A percentile compares a stretch with the other conserved stretches of the same genome.
These are phyloP conservation scores for Castanopsis chinensis DNA, from an alignment of 306 rosid species.

Conservation along the genomic window DNA sequence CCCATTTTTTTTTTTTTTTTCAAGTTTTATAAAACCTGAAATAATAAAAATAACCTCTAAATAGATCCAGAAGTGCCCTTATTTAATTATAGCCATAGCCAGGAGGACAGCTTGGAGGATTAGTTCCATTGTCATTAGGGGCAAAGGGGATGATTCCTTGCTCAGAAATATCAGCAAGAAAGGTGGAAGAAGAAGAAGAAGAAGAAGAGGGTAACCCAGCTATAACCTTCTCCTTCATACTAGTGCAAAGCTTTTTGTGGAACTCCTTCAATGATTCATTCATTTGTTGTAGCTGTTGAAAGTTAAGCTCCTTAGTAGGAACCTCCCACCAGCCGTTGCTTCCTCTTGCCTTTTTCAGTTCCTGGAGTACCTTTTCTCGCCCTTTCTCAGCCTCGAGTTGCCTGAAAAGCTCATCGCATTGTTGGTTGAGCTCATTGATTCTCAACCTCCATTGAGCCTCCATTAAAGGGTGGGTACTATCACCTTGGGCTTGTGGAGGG, in stretches of 20 bases:
- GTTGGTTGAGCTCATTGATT: slow-evolving; percentile 20
- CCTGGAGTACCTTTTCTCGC: slow-evolving; percentile 4
- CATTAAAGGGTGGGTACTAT: background rate
- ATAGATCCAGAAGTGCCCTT: background rate
- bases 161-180: background rate
- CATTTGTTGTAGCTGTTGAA: slow-evolving; percentile 7
- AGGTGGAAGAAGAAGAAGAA: background rate
- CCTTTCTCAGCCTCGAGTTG: slow-evolving; percentile 17
- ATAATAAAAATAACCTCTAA: background rate
- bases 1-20: too few relatives aligned
- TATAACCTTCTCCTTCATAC: slow-evolving; percentile 4
- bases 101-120: background rate
- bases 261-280: background rate
- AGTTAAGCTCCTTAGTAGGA: slow-evolving; percentile 13
- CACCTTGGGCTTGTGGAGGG: background rate
- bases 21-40: too few relatives aligned
- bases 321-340: slow-evolving; percentile 36
- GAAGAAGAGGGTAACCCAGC: background rate
- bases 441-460: slow-evolving; percentile 21
- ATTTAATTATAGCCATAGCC: background rate
- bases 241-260: background rate
- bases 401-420: slow-evolving; percentile 6
- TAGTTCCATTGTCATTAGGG: background rate
- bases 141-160: background rate
- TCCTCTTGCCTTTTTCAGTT: background rate